phyloP scores from a whole-genome alignment of 768 basidiomycete genomes.

The Cystofilobasidium bisporidii region DNA sequence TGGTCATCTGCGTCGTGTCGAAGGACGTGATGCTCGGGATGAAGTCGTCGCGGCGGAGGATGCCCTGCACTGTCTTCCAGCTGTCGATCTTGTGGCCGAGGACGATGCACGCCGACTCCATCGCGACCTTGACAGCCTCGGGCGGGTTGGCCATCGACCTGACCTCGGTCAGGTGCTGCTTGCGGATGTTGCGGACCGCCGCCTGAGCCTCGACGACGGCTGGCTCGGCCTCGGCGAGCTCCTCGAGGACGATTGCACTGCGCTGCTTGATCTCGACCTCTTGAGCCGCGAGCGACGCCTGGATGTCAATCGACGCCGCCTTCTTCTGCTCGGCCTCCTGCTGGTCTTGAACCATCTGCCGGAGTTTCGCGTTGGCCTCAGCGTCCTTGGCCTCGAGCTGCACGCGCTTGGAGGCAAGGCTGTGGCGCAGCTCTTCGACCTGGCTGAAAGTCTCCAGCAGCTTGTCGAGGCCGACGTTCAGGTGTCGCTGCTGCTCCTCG shows the following conservation, averaged over 20 bases:
- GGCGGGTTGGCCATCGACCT: slow-evolving; percentile 97
- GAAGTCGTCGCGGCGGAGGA: slow-evolving; percentile 94
- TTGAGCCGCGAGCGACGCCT: slow-evolving; percentile 83
- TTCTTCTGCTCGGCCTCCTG: slow-evolving; percentile 99
- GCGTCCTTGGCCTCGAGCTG: slow-evolving; percentile 87
- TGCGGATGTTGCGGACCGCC: slow-evolving; percentile 95
- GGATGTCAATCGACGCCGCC: slow-evolving; percentile 87
- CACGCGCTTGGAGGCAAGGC: slow-evolving; percentile 82
- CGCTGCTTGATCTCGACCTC: slow-evolving; percentile 82
- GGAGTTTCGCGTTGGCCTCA: slow-evolving; percentile 93
- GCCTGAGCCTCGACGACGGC: slow-evolving; percentile 89
- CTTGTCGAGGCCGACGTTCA: slow-evolving; percentile 96
- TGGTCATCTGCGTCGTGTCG: slow-evolving; percentile 84
- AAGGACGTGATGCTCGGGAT: slow-evolving; percentile 92
- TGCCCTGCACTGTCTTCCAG: slow-evolving; percentile 90
- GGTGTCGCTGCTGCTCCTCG: slow-evolving; percentile 95
- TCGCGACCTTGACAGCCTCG: slow-evolving; percentile 90
- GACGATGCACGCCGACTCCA: slow-evolving; percentile 96
- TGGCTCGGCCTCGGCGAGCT: slow-evolving; percentile 94
- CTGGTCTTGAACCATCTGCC: slow-evolving; percentile 96
- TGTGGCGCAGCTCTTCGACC: slow-evolving; percentile 90
- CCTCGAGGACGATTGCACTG: slow-evolving; percentile 77
- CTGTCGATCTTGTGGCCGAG: slow-evolving; percentile 94
- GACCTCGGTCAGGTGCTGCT: slow-evolving; percentile 91
- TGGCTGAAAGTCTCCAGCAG: slow-evolving; percentile 89